Evolutionary conservation across 768 basidiomycete species (phyloP), one percentile per base, ranked within the genome.

Genomic region (Daedaleopsis nitida): DNA sequence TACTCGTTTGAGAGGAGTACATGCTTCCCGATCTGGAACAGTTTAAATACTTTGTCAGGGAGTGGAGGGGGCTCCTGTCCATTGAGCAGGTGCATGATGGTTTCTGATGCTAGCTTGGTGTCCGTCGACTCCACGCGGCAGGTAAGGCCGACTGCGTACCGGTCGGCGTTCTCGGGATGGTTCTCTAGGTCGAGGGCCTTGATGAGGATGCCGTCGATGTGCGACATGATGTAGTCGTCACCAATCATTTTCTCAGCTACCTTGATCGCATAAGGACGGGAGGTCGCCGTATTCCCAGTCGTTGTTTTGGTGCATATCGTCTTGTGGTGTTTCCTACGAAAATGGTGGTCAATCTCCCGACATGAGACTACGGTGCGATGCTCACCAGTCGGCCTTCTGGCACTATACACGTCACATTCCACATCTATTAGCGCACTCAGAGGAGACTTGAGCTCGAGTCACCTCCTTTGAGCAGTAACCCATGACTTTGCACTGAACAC

Each of bases 251-350:
- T 35, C 55, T 66, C 58, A 4, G 61, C 61, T 4, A 66, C 37
- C 43, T 66, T 66, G 38, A 63, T 60, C 16, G 49, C 39, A 16
- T 52, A 47, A 19, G 32, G 19, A 13, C 64, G 59, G 16, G 59
- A 54, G 37, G 51, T 37, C 11, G 52, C 47, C 8, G 53, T n/a
- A 7, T 21, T 55, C 1, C 53, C 62, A 4, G 38, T 50, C 3
- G 39, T 9, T 6, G 43, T 19, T 14, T 52, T 35, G 34, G 23
- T 50, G 48, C 65, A 65, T 5, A 55, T 42, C 16, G 34, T 51
- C 44, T 65, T 65, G 17, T 59, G 65, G 3, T 55, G 49, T 50
- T 65, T 65, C 61, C 61, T 61, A 34, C n/a, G 12, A 27, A 23
- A 13, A 23, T 23, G 21, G 21, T 56, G 42, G 19, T 42, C 24